A percentile compares a stretch with the other conserved stretches of the same genome.
These are phyloP conservation scores for Phytophthora lateralis DNA, from an alignment of 352 stramenopile genomes.

Conservation along the genomic window DNA sequence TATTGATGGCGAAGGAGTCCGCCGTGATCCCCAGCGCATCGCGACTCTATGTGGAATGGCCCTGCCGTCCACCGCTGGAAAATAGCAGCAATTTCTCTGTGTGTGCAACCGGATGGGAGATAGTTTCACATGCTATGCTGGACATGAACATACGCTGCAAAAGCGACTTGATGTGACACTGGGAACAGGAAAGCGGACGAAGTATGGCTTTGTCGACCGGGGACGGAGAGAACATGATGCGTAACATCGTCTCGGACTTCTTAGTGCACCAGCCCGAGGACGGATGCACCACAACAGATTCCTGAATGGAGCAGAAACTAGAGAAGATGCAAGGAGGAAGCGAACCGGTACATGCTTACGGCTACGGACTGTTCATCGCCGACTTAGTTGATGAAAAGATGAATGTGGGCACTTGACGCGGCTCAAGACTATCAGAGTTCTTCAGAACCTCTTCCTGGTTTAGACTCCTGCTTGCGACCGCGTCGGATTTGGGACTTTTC, in stretches of 20 bases:
- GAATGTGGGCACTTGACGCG: no score
- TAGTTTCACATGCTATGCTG: constrained; percentile 4
- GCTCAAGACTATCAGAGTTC: no score
- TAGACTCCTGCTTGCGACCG: no score
- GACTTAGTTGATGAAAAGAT: no score
- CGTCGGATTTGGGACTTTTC: no score
- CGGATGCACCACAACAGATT: no score
- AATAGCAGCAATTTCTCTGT: constrained; percentile 14
- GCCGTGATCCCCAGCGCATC: constrained; percentile 8
- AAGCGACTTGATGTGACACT: constrained; percentile 9
- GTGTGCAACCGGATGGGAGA: constrained; percentile 14
- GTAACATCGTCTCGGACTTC: constrained; percentile 71
- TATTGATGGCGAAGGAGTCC: constrained; percentile 7
- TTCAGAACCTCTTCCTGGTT: no score
- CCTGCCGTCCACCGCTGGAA: constrained; percentile 1
- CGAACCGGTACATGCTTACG: no score
- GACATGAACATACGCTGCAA: background rate
- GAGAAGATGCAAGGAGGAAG: no score
- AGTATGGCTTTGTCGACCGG: constrained; percentile 63
- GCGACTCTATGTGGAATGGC: background rate
- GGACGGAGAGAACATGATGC: constrained; percentile 78
- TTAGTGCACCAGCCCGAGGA: constrained; percentile 83
- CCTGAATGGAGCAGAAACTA: no score
- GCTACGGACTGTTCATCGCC: no score
- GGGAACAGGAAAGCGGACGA: constrained; percentile 4